Evolutionary conservation across 2,329 filamentous ascomycete species (phyloP).

Genomic region (Shiraia bambusicola): DNA sequence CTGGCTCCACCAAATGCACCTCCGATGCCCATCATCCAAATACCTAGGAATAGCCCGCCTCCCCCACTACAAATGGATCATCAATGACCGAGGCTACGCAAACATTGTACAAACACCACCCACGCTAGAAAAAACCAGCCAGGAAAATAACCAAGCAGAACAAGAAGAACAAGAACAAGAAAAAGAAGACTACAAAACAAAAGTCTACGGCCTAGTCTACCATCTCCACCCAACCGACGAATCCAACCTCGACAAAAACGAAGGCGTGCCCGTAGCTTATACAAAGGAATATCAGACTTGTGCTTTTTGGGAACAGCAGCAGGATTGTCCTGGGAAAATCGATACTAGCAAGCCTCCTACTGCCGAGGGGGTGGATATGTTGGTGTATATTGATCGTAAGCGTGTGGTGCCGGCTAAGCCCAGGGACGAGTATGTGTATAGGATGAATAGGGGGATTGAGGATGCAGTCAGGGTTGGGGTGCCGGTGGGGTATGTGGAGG

Average conservation of each 20-base stretch:
- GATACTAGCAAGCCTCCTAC: slow-evolving; percentile 22
- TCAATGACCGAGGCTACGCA: slow-evolving; percentile 67
- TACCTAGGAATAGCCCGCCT: slow-evolving; percentile 62
- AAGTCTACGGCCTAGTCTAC: slow-evolving; percentile 43
- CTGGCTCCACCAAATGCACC: slow-evolving; percentile 64
- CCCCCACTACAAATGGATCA: slow-evolving; percentile 62
- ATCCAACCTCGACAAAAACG: slow-evolving; percentile 46
- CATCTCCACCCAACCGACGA: slow-evolving; percentile 30
- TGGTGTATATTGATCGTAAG: slow-evolving; percentile 62
- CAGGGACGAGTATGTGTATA: slow-evolving; percentile 59
- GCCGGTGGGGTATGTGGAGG: slow-evolving; percentile 57
- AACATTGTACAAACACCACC: slow-evolving; percentile 56
- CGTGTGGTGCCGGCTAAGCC: slow-evolving; percentile 46
- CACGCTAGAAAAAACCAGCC: too few relatives aligned
- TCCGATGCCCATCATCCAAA: slow-evolving; percentile 59
- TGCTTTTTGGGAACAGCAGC: slow-evolving; percentile 49
- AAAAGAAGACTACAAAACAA: slow-evolving; percentile 38
- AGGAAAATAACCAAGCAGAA: too few relatives aligned
- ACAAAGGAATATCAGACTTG: slow-evolving; percentile 54
- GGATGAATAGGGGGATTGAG: slow-evolving; percentile 64
- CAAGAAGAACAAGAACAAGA: background rate
- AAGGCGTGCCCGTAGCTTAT: slow-evolving; percentile 65
- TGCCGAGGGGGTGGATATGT: slow-evolving; percentile 40
- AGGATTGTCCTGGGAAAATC: slow-evolving; percentile 4
- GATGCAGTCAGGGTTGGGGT: slow-evolving; percentile 60